phyloP scores from a whole-genome alignment of 2,329 filamentous ascomycete species.

The Apiospora marii region DNA sequence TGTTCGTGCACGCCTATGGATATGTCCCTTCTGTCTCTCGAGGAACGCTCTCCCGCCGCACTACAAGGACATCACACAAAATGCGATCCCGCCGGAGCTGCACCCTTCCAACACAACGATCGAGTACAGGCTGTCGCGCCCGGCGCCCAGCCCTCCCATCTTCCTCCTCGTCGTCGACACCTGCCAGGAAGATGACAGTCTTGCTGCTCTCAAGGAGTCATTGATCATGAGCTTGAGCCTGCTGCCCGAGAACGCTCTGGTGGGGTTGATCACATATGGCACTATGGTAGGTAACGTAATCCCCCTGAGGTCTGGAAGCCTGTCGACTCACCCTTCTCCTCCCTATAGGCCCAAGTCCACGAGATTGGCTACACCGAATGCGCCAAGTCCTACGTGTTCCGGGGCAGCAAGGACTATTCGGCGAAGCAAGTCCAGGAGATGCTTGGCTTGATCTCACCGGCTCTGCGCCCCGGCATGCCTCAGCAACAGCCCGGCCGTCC shows the following conservation, averaged over 20 bases:
- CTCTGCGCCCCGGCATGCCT: conserved; percentile 76
- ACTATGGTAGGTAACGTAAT: conserved; percentile 75
- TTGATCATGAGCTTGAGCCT: conserved; percentile 86
- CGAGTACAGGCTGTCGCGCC: conserved; percentile 82
- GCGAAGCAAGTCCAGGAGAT: conserved; percentile 99
- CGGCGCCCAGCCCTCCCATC: conserved; percentile 85
- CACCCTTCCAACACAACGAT: conserved; percentile 88
- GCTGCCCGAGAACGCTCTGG: conserved; percentile 81
- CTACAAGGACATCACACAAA: conserved; percentile 89
- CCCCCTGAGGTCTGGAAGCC: neutral
- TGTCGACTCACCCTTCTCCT: conserved; percentile 4
- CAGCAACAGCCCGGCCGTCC: conserved; percentile 78
- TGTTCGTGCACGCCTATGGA: conserved; percentile 84
- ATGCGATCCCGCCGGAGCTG: conserved; percentile 83
- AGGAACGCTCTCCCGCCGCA: conserved; percentile 83
- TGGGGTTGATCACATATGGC: conserved; percentile 86
- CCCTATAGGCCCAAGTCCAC: conserved; percentile 82
- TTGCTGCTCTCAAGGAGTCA: conserved; percentile 84
- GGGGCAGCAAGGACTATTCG: conserved; percentile 97
- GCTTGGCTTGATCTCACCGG: conserved; percentile 81
- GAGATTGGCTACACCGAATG: conserved; percentile 98
- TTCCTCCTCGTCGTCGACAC: conserved; percentile 89
- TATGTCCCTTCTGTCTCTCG: conserved; percentile 87
- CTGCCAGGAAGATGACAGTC: conserved; percentile 86
- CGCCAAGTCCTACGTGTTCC: conserved; percentile 98